Percentiles rank a stretch among this genome's conserved stretches.
These are phyloP conservation scores for Cladosporium sp. DNA, from an alignment of 2,329 filamentous ascomycete genomes.

Conservation along the genomic window DNA sequence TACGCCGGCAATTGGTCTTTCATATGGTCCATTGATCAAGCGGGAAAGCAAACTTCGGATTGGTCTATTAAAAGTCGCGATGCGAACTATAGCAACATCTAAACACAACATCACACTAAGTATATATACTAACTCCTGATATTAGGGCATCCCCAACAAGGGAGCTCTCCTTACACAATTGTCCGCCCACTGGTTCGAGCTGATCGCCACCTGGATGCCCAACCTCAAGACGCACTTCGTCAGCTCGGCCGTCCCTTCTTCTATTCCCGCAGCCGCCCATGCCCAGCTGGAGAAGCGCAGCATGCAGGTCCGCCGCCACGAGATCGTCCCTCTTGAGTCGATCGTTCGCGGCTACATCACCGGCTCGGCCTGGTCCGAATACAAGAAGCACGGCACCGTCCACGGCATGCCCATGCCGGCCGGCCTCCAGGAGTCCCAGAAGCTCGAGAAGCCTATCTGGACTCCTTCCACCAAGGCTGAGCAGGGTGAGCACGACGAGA, in stretches of 20 bases:
- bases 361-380: slow-evolving; percentile 77
- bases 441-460: slow-evolving; percentile 65
- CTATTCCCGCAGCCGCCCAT: slow-evolving; percentile 35
- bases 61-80: too few species aligned
- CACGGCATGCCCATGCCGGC: slow-evolving; percentile 67
- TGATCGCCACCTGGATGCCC: slow-evolving; percentile 54
- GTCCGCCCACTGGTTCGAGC: slow-evolving; percentile 63
- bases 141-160: slow-evolving; percentile 62
- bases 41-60: not conserved
- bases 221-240: slow-evolving; percentile 60
- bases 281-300: slow-evolving; percentile 53
- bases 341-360: slow-evolving; percentile 91
- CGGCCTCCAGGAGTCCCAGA: slow-evolving; percentile 66
- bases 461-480: slow-evolving; percentile 85
- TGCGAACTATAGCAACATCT: too few species aligned
- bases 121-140: not conserved
- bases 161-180: slow-evolving; percentile 63
- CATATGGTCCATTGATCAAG: not conserved
- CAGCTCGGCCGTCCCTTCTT: slow-evolving; percentile 51
- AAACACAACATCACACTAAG: too few species aligned
- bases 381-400: slow-evolving; percentile 67
- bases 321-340: slow-evolving; percentile 73
- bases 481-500: slow-evolving; percentile 73
- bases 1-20: not conserved
- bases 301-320: slow-evolving; percentile 72